Evolutionary conservation across 805 yeast species (phyloP), one percentile per base, ranked within the genome.

Genomic region (Monosporozyma unispora): DNA sequence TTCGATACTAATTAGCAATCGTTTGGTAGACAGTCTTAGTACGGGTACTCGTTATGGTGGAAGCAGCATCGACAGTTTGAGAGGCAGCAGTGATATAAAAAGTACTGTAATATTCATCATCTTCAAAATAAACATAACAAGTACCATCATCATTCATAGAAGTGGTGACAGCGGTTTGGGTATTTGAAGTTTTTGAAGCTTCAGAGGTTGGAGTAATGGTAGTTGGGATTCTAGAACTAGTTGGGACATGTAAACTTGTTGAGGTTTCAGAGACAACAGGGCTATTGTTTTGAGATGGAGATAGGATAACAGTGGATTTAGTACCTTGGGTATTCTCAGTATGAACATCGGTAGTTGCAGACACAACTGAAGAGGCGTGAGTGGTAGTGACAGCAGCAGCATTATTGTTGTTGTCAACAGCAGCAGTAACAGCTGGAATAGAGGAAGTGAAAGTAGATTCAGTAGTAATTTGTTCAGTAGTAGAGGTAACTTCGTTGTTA

Each of bases 21-120:
- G 69, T 64, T 35, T 38, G 21, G 33, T 46, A 46, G 31, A 54
- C 52, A 45, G 56, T 60, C 7, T 56, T 55, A 4, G 59, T 56
- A 40, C 52, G 58, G 8, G 67, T 63, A 43, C 64, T 62, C 8
- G 69, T 64, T 43, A 61, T 53, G 11, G 69, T 65, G 6, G 68
- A 62, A n/a, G 63, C 63, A 14, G 68, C 68, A 59, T 63, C 67
- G 7, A 65, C 58, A 11, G 67, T 56, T 49, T 61, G 63, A 21
- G 55, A 49, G 8, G 63, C 44, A 16, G 53, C 61, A 1, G 66
- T 62, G 21, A 64, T 47, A 47, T 62, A 63, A 4, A 52, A 54
- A 4, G 69, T 64, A 27, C 64, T 62, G 53, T 64, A 64, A 48
- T 64, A 63, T 21, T 60, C 63, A 29, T 52, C 57, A 38, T 60